Base-by-base conservation (phyloP, 2,329 filamentous ascomycete species). In the Alternaria solani region DNA sequence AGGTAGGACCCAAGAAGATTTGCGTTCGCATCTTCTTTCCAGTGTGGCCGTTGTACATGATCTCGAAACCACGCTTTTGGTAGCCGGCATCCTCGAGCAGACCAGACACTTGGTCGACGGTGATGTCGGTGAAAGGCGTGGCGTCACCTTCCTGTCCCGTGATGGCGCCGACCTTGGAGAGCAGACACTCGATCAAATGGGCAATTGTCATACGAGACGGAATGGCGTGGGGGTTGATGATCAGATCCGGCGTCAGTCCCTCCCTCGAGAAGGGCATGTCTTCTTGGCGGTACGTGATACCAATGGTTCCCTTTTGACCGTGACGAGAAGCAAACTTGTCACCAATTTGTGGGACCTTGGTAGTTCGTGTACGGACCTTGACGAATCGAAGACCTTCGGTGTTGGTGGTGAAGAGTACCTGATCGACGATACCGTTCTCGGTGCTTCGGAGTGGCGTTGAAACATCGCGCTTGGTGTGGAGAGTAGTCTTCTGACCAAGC, bases 201-300 rank as follows among this genome's bases (percentile, higher is more conserved):
- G 95, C 95, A 89, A 99, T 99, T 3, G 96, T 99, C 95, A 99
- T 99, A 88, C 95, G 95, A 56, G 95, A 99, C 0, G 95, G 95
- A 87, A 99, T 99, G 76, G 95, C 96, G 86, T 99, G 95, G 1
- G 95, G 95, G 80, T 99, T 99, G 85, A 99, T 98, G 80, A 99
- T 97, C 65, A 99, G 86, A 80, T 99, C 96, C 0, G 96, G 95
- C 0, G 91, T 91, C 54, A 99, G 87, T 72, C 96, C 95, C 77
- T 98, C 93, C 38, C 89, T 85, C 3, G 93, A 95, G 80, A 99
- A 99, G 0, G 96, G 96, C 96, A 99, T 99, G 75, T 99, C 96
- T 80, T 99, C 95, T 72, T 96, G 92, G 51, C 94, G 89, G 80
- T 96, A 99, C 1, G 95, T 98, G 67, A 99, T 94, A 88, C 96